Percentiles rank a stretch among this genome's conserved stretches.
Evolutionary conservation across 208 protist species (phyloP).

Genomic region (Strigomonas galati): DNA sequence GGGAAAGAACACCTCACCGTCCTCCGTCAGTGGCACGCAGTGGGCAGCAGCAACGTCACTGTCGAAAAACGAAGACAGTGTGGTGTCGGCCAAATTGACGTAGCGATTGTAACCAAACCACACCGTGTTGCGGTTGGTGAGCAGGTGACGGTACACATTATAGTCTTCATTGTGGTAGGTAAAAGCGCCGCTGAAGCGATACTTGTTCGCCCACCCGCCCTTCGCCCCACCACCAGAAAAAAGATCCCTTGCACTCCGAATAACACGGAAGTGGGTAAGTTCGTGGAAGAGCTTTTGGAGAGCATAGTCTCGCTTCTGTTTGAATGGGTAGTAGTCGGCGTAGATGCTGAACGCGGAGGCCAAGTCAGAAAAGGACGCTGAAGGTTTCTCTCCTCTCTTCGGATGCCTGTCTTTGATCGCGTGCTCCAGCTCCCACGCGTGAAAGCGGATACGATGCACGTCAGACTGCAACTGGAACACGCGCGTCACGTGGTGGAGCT

Average conservation of each 20-base stretch:
- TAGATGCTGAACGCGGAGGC: background rate
- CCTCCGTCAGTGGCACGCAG: conserved; percentile 38
- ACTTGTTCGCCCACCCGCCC: background rate
- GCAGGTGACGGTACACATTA: background rate
- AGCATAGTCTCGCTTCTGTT: background rate
- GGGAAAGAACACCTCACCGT: conserved; percentile 20
- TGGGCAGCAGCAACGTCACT: conserved; percentile 28
- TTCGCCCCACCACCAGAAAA: too few species aligned
- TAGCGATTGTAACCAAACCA: conserved; percentile 29
- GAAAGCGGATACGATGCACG: background rate
- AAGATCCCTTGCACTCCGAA: background rate
- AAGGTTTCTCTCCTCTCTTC: too few species aligned
- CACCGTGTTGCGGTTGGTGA: conserved; percentile 3
- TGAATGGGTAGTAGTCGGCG: background rate
- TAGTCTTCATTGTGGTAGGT: background rate
- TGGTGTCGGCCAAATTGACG: conserved; percentile 30
- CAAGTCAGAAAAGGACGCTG: background rate
- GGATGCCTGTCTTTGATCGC: background rate
- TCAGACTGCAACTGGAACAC: background rate
- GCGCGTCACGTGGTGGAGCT: background rate
- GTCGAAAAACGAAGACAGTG: conserved; percentile 39
- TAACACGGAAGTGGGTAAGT: background rate
- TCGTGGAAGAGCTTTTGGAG: background rate
- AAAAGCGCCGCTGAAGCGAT: background rate
- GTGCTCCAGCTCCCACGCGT: background rate